Evolutionary conservation across 139 green algal species (phyloP).

Genomic region (Micractinium sp.): DNA sequence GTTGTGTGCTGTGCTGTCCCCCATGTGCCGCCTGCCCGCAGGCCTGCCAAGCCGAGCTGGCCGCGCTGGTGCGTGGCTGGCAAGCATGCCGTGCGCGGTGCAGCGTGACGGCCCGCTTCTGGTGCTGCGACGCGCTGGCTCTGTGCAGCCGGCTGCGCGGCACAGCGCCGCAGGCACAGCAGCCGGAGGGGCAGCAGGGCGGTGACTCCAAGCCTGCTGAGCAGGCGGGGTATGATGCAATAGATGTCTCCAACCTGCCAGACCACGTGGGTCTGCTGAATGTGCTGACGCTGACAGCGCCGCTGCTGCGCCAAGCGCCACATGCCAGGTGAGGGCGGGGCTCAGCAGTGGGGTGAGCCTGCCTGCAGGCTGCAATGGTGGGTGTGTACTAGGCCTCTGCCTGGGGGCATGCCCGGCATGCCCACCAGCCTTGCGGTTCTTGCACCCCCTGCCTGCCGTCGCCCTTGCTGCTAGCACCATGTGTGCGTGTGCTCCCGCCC

Average conservation of each 20-base stretch:
- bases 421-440: neutral
- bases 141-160: neutral
- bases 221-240: neutral
- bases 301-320: neutral
- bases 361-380: neutral
- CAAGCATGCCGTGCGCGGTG: neutral
- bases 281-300: neutral
- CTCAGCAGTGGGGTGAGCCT: no score
- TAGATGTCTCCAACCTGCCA: slow-evolving; percentile 16
- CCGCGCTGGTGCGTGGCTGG: neutral
- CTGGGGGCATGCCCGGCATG: neutral
- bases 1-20: no score
- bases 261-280: slow-evolving; percentile 21
- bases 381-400: no score
- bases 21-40: neutral
- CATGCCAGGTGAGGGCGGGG: neutral
- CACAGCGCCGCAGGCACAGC: neutral
- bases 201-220: neutral
- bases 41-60: slow-evolving; percentile 10
- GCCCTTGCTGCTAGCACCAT: neutral
- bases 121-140: slow-evolving; percentile 4
- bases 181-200: neutral
- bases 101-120: neutral
- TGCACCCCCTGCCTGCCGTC: neutral
- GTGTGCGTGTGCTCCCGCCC: neutral